phyloP scores from a whole-genome alignment of 129 eudicot genomes.

The Helianthus tuberosus region DNA sequence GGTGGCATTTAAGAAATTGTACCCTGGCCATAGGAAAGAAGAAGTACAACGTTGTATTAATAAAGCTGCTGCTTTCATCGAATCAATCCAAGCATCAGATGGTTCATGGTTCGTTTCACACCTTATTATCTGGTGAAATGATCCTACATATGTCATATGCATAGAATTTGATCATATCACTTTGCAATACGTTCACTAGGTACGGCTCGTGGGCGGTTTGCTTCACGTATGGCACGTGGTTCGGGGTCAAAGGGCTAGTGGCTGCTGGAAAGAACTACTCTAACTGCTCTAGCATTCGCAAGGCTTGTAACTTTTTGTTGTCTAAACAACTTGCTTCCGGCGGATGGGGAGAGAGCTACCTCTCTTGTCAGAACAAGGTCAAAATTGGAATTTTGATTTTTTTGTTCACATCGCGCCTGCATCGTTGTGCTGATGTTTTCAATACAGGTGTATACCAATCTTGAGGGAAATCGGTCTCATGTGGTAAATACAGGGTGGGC shows the following conservation, averaged over 20 bases:
- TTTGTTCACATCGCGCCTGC: not conserved
- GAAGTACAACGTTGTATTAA: slow-evolving; percentile 68
- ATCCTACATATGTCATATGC: not conserved
- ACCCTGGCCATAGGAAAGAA: slow-evolving; percentile 76
- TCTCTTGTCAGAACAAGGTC: slow-evolving; percentile 95
- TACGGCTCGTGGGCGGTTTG: slow-evolving; percentile 99
- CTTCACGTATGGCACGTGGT: slow-evolving; percentile 95
- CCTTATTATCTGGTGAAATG: slow-evolving; percentile 17
- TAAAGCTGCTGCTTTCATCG: slow-evolving; percentile 67
- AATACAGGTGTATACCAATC: slow-evolving; percentile 76
- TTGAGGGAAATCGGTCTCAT: slow-evolving; percentile 74
- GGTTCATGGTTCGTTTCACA: slow-evolving; percentile 82
- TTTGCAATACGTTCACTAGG: slow-evolving; percentile 45
- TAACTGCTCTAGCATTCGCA: slow-evolving; percentile 65
- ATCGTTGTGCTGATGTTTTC: slow-evolving; percentile 18
- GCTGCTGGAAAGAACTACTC: slow-evolving; percentile 78
- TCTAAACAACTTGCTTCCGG: slow-evolving; percentile 92
- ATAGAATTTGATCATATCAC: slow-evolving; percentile 13
- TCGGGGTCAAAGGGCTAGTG: slow-evolving; percentile 82
- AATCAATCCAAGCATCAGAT: slow-evolving; percentile 66
- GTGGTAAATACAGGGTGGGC: slow-evolving; percentile 95
- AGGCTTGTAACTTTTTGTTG: slow-evolving; percentile 91
- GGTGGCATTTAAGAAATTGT: slow-evolving; percentile 62
- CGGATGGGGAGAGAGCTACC: slow-evolving; percentile 99
- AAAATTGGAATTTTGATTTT: slow-evolving; percentile 3